A percentile compares a stretch with the other conserved stretches of the same genome.
These are phyloP conservation scores for Suhomyces xylopsoci DNA, from an alignment of 805 yeast genomes.

Conservation along the genomic window DNA sequence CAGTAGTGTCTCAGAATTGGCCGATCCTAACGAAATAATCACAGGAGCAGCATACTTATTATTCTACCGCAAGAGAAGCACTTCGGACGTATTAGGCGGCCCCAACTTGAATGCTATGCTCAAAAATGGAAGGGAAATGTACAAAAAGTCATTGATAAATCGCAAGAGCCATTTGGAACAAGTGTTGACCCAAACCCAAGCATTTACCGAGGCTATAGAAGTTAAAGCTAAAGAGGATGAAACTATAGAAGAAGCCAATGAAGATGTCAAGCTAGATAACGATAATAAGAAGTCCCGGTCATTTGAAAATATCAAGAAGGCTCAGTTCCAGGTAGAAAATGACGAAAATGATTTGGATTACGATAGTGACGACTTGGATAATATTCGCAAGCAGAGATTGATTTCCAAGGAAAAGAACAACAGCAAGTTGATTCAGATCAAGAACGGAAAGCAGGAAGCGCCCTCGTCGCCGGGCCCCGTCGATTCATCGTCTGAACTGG, in stretches of 20 bases:
- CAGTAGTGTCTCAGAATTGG: slow-evolving; percentile 59
- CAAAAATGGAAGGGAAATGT: slow-evolving; percentile 33
- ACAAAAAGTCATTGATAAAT: slow-evolving; percentile 11
- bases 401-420: slow-evolving; percentile 21
- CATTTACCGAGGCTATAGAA: slow-evolving; percentile 4
- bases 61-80: slow-evolving; percentile 66
- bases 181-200: slow-evolving; percentile 15
- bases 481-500: background rate
- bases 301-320: slow-evolving; percentile 6
- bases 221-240: slow-evolving; percentile 2
- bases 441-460: slow-evolving; percentile 19
- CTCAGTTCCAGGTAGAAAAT: slow-evolving; percentile 11
- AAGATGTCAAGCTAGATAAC: background rate
- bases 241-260: background rate
- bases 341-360: slow-evolving; percentile 11
- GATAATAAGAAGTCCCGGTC: slow-evolving; percentile 4
- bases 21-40: slow-evolving; percentile 58
- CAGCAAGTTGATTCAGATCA: slow-evolving; percentile 23
- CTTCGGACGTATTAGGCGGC: slow-evolving; percentile 46
- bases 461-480: slow-evolving; percentile 18
- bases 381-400: slow-evolving; percentile 24
- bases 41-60: slow-evolving; percentile 82
- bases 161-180: slow-evolving; percentile 12
- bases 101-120: slow-evolving; percentile 40
- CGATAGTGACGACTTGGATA: slow-evolving; percentile 13